Base-by-base conservation (phyloP, 2,329 filamentous ascomycete species). In the Arachnopeziza araneosa region DNA sequence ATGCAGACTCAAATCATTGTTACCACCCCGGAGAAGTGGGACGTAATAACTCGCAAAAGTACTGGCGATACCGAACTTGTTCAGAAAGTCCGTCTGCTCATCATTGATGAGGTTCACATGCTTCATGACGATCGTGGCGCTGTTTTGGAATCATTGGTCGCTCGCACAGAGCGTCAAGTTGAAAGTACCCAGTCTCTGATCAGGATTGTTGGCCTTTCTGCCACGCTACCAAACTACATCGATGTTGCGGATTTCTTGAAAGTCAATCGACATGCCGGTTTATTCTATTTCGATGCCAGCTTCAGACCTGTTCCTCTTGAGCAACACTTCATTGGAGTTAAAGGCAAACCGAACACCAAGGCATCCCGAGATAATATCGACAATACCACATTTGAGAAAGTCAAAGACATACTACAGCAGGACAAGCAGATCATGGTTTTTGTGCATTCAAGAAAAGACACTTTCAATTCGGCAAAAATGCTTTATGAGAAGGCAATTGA, bases 371-470 rank as follows among this genome's bases (percentile, higher is more conserved):
- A 97, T 48, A 98, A 98, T 66, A 79, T 99, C 26, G 95, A 99
- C 67, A 82, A 82, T 24, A 87, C 91, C 2, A 86, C 91, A 0
- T 99, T 96, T 71, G 93, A 98, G 66, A 99, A 99, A 72, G 92
- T 97, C 53, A 88, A 87, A 67, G 89, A 95, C 56, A 97, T 99
- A 93, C 80, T 99, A 2, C 85, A 92, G 71, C 79, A 81, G 60
- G 93, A 90, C n/a, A 95, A 99, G 70, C 95, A 99, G 73, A 84
- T 99, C 66, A 99, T 99, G 96, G 93, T 99, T 0, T 99, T 99
- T 74, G 96, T 99, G 12, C 96, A 99, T 73, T 97, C 93, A 0
- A 84, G 95, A 24, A 93, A 96, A 72, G 96, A 99, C 68, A 99
- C 96, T 0, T 85, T 96, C 66, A 83, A 89, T 63, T 96, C 93